These are phyloP conservation scores for Passiflora organensis DNA, from an alignment of 345 rosid genomes.

Conservation along the genomic window DNA sequence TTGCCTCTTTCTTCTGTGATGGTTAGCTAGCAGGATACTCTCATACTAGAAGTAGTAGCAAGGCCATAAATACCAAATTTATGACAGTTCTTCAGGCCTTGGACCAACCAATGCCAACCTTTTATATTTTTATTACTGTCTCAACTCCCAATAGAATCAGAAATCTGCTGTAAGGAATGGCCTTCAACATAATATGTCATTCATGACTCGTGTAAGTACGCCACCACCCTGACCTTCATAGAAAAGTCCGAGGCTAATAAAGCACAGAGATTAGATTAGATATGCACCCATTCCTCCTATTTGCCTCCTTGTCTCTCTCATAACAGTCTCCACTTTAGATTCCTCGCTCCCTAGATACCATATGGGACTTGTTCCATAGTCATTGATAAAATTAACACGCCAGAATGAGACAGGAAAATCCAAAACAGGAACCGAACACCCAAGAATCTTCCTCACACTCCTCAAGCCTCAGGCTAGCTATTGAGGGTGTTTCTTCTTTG, in stretches of 20 bases:
- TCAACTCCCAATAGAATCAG: too few species aligned
- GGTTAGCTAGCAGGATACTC: too few species aligned
- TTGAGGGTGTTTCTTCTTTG: conserved; percentile 56
- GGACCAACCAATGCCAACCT: too few species aligned
- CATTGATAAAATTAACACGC: neutral
- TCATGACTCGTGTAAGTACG: conserved; percentile 13
- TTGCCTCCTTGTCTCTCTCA: neutral
- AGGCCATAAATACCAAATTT: too few species aligned
- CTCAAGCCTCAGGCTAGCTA: conserved; percentile 38
- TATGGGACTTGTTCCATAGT: too few species aligned
- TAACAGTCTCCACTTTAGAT: neutral
- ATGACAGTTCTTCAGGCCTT: too few species aligned
- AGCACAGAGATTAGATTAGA: neutral
- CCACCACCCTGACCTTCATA: conserved; percentile 15
- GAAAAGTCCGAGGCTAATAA: conserved; percentile 11
- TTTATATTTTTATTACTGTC: too few species aligned
- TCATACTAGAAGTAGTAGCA: too few species aligned
- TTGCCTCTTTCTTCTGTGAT: too few species aligned
- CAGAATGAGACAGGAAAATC: conserved; percentile 30
- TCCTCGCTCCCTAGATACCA: neutral
- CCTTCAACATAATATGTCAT: too few species aligned
- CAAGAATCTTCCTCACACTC: conserved; percentile 24
- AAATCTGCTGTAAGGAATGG: conserved; percentile 7
- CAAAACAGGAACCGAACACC: conserved; percentile 10
- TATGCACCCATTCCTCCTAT: neutral